These are phyloP conservation scores for Fusarium chuoi DNA, from an alignment of 2,329 filamentous ascomycete genomes.

Conservation along the genomic window DNA sequence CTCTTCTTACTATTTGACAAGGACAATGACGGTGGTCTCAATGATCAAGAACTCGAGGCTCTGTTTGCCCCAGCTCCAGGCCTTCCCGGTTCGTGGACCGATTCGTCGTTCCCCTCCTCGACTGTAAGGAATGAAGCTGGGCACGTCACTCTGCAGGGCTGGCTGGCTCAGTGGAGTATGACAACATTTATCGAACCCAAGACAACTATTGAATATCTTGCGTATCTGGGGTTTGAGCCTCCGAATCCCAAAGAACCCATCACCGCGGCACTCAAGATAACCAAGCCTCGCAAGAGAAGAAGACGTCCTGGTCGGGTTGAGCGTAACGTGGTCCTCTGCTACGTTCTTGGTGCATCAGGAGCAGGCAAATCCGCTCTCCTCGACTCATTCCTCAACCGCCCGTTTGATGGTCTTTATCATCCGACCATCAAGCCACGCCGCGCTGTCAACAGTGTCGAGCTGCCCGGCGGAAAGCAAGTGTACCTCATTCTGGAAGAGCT, in stretches of 20 bases:
- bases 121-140: conserved; percentile 96
- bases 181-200: conserved; percentile 97
- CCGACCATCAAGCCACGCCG: conserved; percentile 95
- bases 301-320: conserved; percentile 86
- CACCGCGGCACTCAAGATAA: conserved; percentile 88
- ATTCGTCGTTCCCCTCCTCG: conserved; percentile 89
- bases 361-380: conserved; percentile 93
- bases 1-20: conserved; percentile 95
- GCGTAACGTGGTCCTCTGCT: conserved; percentile 93
- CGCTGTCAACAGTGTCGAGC: conserved; percentile 94
- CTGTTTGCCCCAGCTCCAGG: conserved; percentile 95
- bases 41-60: conserved; percentile 83
- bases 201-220: conserved; percentile 94
- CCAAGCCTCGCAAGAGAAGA: conserved; percentile 88
- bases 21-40: conserved; percentile 95
- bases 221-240: conserved; percentile 94
- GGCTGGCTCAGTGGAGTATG: conserved; percentile 99
- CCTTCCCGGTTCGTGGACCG: conserved; percentile 85
- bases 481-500: conserved; percentile 96
- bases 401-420: conserved; percentile 84
- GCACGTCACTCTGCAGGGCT: conserved; percentile 94
- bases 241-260: conserved; percentile 79
- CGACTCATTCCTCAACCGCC: conserved; percentile 89
- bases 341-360: conserved; percentile 84
- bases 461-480: conserved; percentile 95